Base-by-base conservation (phyloP, 2,329 filamentous ascomycete genomes). In the Cryphonectria carpinicola region DNA sequence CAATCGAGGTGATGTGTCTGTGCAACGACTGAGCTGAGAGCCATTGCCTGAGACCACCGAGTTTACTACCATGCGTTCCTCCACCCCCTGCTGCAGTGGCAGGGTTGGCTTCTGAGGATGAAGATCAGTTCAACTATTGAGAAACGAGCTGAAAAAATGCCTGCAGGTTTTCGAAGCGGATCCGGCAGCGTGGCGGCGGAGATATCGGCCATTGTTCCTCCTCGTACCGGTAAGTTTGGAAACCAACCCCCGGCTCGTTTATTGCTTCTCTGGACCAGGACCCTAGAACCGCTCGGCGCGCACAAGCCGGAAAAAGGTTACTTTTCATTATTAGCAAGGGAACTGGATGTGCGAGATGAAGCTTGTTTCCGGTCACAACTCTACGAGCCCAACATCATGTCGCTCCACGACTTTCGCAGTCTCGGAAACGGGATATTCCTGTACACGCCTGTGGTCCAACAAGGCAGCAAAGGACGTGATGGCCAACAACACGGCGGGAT, bases 341-440 rank as follows among this genome's bases (percentile, higher is more conserved):
- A 10, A 5, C 22, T 49, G 46, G 8, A n/a, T 22, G 28, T 58
- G 35, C 32, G 35, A 1, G 32, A 32, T 39, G 32, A 14, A 39
- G 46, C 46, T n/a, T 61, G 4, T 1, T 35, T 7, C 7, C 14
- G 32, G 11, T 22, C 63, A 52, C 25, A 22, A n/a, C 25, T 11
- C 1, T 43, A 49, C 28, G 7, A 46, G n/a, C 28, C 41, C 46
- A 52, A 8, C 41, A 52, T 49, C 1, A 71, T 71, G 67, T 69
- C 70, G 7, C 46, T 69, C 3, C 5, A 22, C n/a, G 63, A 60
- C 0, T 71, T 71, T 41, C 61, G 41, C 25, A 43, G 35, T 8
- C 64, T 71, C 13, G 70, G 70, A 8, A 35, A 61, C 28, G 63
- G 54, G 17, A 28, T 71, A n/a, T 58, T 41, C 35, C n/a, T 71